phyloP scores from a whole-genome alignment of 2,329 filamentous ascomycete genomes.

The Beauveria australis region DNA sequence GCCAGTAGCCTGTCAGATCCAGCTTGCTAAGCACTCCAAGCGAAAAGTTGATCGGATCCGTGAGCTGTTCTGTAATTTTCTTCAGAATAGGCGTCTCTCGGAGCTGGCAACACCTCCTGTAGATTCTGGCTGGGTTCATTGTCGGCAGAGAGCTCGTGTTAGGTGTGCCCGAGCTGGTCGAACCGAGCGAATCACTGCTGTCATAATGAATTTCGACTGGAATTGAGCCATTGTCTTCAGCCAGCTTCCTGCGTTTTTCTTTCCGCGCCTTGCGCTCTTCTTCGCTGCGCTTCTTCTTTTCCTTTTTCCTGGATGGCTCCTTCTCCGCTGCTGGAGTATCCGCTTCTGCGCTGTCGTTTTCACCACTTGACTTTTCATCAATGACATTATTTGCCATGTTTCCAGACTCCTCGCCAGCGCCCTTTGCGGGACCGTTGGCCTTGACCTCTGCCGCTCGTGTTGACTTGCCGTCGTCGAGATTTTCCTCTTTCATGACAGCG shows the following conservation, averaged over 20 bases:
- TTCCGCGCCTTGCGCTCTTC: constrained; percentile 88
- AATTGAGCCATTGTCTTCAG: constrained; percentile 78
- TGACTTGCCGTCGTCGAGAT: constrained; percentile 13
- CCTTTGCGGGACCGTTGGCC: background rate
- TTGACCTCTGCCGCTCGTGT: background rate
- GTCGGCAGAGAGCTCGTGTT: constrained; percentile 51
- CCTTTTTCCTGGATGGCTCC: constrained; percentile 63
- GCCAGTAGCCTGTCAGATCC: constrained; percentile 74
- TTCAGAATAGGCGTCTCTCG: constrained; percentile 88
- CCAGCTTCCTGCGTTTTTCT: constrained; percentile 76
- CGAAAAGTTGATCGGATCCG: constrained; percentile 57
- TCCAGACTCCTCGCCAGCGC: background rate
- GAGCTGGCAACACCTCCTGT: constrained; percentile 87
- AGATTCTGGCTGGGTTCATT: constrained; percentile 85
- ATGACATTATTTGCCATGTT: background rate
- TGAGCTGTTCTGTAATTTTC: constrained; percentile 83
- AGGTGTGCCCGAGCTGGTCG: constrained; percentile 13
- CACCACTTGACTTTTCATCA: background rate
- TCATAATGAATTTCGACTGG: constrained; percentile 76
- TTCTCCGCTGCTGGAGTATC: constrained; percentile 21
- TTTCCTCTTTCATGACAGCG: constrained; percentile 44
- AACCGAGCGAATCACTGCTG: constrained; percentile 49
- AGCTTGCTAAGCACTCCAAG: constrained; percentile 73
- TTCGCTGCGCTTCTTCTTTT: constrained; percentile 93
- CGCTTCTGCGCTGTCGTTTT: constrained; percentile 17